Conservation (phyloP, 139 green algal species). For the Chlamydomonas incerta region DNA sequence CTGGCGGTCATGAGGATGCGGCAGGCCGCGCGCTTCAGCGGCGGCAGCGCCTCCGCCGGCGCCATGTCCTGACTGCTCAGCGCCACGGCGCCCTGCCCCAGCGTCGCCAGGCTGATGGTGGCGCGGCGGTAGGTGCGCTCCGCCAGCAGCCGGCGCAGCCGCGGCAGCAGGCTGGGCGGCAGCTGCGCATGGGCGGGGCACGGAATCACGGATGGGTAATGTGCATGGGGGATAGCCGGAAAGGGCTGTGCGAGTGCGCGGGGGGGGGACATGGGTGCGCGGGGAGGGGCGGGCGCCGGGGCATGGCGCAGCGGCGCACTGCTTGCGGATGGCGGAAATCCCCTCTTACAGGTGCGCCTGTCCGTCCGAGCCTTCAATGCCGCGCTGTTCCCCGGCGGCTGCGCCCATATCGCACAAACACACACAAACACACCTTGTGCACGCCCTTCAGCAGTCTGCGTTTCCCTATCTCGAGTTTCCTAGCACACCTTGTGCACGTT, state of each 20-base stretch:
- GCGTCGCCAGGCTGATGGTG: background rate
- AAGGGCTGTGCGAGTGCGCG: no score
- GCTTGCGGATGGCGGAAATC: no score
- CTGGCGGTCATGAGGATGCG: constrained; percentile 46
- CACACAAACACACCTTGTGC: no score
- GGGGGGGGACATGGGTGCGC: no score
- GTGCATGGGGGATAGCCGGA: no score
- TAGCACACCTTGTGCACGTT: constrained; percentile 72
- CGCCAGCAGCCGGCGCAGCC: constrained; percentile 3
- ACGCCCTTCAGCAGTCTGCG: no score
- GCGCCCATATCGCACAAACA: background rate
- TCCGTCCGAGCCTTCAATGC: background rate
- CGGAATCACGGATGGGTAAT: background rate
- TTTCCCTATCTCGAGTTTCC: no score
- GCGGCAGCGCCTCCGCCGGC: constrained; percentile 31
- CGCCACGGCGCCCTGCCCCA: background rate
- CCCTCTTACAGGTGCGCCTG: no score
- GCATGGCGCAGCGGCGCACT: no score
- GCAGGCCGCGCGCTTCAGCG: background rate
- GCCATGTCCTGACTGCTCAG: background rate
- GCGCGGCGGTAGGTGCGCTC: constrained; percentile 24
- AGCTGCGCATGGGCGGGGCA: background rate
- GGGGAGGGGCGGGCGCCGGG: no score
- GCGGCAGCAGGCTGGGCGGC: constrained; percentile 2
- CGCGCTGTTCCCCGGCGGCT: background rate